A percentile compares a stretch with the other conserved stretches of the same genome.
These are phyloP conservation scores for Plantago coronopus DNA, from an alignment of 305 asterid species.

Conservation along the genomic window DNA sequence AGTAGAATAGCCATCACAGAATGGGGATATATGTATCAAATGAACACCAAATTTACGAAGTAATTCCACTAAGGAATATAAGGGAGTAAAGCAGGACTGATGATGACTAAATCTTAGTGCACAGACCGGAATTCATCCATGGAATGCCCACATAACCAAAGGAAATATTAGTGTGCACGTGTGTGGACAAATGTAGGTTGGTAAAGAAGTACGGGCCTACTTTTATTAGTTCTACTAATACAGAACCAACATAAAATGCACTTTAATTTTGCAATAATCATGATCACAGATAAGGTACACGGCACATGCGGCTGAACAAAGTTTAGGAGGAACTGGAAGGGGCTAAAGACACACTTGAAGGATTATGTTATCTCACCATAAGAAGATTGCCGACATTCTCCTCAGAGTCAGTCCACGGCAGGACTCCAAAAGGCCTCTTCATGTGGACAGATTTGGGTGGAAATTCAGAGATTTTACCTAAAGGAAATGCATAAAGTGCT, in stretches of 20 bases:
- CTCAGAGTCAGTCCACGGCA: slow-evolving; percentile 84
- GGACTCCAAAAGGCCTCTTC: slow-evolving; percentile 61
- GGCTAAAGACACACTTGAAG: slow-evolving; percentile 17
- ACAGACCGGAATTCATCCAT: no score
- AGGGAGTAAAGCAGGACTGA: not conserved
- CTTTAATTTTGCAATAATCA: no score
- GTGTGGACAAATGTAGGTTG: not conserved
- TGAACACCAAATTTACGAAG: no score
- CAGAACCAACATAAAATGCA: not conserved
- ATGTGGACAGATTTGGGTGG: slow-evolving; percentile 59
- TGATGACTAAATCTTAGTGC: no score
- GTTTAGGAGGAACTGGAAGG: not conserved
- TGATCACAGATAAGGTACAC: not conserved
- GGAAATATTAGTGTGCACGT: slow-evolving; percentile 9
- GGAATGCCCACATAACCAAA: slow-evolving; percentile 1
- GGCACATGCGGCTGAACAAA: slow-evolving; percentile 9
- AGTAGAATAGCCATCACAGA: not conserved
- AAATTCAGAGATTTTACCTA: slow-evolving; percentile 68
- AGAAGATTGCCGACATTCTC: slow-evolving; percentile 68
- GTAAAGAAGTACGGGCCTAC: not conserved
- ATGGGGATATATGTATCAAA: not conserved
- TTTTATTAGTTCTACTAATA: not conserved
- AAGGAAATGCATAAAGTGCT: slow-evolving; percentile 25
- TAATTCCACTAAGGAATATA: not conserved
- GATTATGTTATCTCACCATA: slow-evolving; percentile 57